Conservation (phyloP, 768 basidiomycete genomes). For the Panellus pusillus region DNA sequence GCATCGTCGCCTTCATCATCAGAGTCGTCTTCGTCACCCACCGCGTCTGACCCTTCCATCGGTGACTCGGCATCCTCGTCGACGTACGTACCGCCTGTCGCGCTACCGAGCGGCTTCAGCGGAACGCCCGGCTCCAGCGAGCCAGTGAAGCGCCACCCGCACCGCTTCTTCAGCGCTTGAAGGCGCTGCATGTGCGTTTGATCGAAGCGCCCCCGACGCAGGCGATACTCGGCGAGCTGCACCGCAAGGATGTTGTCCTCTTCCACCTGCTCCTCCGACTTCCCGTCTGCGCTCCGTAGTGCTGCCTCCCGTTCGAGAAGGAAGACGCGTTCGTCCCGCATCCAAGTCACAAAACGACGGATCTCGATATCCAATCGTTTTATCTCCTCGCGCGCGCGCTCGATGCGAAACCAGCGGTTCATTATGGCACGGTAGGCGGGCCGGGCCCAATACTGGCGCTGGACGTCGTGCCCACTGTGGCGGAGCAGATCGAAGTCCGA, state of each 20-base stretch:
- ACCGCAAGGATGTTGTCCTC: not conserved
- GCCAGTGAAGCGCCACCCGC: not conserved
- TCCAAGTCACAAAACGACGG: slow-evolving; percentile 14
- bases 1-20: too few relatives aligned
- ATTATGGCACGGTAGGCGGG: slow-evolving; percentile 11
- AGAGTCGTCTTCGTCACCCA: too few relatives aligned
- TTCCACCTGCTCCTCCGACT: not conserved
- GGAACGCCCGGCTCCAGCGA: not conserved
- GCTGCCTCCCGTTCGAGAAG: not conserved
- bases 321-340: slow-evolving; percentile 18
- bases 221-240: not conserved
- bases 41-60: too few relatives aligned
- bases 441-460: slow-evolving; percentile 9
- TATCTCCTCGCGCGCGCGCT: slow-evolving; percentile 25
- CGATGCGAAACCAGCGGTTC: slow-evolving; percentile 17
- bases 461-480: slow-evolving; percentile 8
- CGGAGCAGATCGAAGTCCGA: slow-evolving; percentile 22
- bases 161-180: not conserved
- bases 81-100: too few relatives aligned
- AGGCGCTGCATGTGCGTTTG: not conserved
- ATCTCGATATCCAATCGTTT: slow-evolving; percentile 25
- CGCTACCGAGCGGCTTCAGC: too few relatives aligned
- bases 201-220: not conserved
- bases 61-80: too few relatives aligned
- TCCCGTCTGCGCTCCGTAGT: too few relatives aligned